Base-by-base conservation (phyloP, 257 asterid species). In the Przewalskia tangutica region DNA sequence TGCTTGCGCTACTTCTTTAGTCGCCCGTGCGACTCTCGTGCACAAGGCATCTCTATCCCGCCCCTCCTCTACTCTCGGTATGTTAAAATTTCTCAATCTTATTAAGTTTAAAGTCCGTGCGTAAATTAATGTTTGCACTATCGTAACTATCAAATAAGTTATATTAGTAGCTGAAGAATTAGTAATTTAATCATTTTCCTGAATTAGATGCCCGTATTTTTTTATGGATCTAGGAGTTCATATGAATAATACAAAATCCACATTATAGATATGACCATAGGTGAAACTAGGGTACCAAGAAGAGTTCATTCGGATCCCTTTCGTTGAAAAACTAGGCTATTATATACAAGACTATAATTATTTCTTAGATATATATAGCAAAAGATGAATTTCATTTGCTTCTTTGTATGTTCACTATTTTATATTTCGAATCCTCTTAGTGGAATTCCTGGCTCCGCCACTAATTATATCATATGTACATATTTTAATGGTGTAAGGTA, bases 11-110 rank as follows among this genome's bases (percentile, higher is more conserved):
- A 80, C 90, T 77, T 88, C 95, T 6, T 86, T 88, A 4, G 34
- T 90, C 9, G 85, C 94, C 82, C 88, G 90, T 86, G 88, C 88
- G 44, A 88, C 95, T 83, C 84, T 88, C 64, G 54, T 88, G n/a
- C 92, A 78, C 58, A 89, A 86, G 89, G 86, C 89, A 4, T 44
- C 88, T 68, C 44, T 79, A 40, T 80, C 87, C 70, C 89, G 80
- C 7, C 44, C 92, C 51, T 56, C 87, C 9, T 63, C 88, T 56
- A 56, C 90, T 79, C 82, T 91, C 20, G 94, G 97, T 91, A 85
- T 27, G 77, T 18, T 75, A 11, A 50, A 3, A 4, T 27, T 27
- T 27, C 32, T 27, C 32, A 27, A 27, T 27, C 32, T 27, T 27
- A 27, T 27, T 27, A 2, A 27, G 32, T 27, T 27, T 27, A 27